Evolutionary conservation across 176 grass and related monocot species (phyloP), one percentile per base, ranked within the genome.

Genomic region (Rhynchospora tenuis): DNA sequence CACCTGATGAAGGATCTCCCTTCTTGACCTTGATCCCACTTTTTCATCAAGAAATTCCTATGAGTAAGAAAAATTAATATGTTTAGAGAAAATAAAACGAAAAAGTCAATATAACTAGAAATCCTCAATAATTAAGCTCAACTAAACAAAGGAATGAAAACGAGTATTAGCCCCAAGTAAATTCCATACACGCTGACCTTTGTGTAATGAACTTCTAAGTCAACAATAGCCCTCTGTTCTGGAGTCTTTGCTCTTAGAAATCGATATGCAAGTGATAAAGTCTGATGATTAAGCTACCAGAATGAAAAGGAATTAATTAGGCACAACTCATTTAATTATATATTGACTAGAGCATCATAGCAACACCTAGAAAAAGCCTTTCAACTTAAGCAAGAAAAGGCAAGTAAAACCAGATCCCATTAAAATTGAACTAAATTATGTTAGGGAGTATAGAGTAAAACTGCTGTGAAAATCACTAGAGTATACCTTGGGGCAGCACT

Each of bases 141-240:
- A 81, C 57, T 59, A 50, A 48, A 81, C 58, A 47, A 59, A 43
- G 26, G 26, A 72, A 38, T 38, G 33, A 38, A 38, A 38, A 38
- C 33, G 33, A 38, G 33, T 3, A 38, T 4, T 2, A 38, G 33
- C 33, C 33, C 3, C 24, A 81, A 45, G 33, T 31, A 31, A 64
- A 44, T n/a, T 7, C 11, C 71, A 20, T 61, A 20, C 22, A 45
- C 7, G 71, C 78, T 11, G 64, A 96, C 93, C 84, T 71, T 91
- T 14, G 93, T 96, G 64, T 93, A 96, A 89, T 96, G 93, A 54
- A 88, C 83, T 89, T 96, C 93, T 71, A 93, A 87, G 86, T 96
- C 93, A 43, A 96, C 79, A 63, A 70, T 10, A 67, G 93, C 93
- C 72, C 93, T 96, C 22, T 93, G 74, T 45, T 92, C 89, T 7